Percentiles rank a stretch among this genome's conserved stretches.
phyloP scores from a whole-genome alignment of 192 early-diverging fungal genomes.

The Linnemannia exigua region DNA sequence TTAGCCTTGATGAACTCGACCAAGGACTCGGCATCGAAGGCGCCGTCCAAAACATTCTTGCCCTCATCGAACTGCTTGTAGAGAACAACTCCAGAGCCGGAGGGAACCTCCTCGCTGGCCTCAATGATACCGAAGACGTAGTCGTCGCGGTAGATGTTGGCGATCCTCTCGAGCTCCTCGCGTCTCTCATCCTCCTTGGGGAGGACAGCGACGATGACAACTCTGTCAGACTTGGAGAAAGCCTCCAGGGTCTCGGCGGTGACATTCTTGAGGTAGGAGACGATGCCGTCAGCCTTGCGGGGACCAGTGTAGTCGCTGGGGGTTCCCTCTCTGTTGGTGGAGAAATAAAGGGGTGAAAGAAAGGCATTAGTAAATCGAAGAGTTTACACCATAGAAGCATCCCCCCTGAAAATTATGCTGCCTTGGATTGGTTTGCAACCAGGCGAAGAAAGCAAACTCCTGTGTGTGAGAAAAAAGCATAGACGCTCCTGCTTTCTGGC shows the following conservation, averaged over 20 bases:
- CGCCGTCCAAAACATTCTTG: slow-evolving; percentile 76
- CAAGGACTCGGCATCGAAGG: slow-evolving; percentile 69
- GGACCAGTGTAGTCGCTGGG: slow-evolving; percentile 86
- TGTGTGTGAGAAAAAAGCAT: neutral
- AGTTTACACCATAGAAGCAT: neutral
- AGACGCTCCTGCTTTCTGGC: neutral
- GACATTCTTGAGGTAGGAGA: slow-evolving; percentile 92
- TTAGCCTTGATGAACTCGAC: slow-evolving; percentile 82
- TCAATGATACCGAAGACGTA: slow-evolving; percentile 86
- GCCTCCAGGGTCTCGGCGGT: slow-evolving; percentile 75
- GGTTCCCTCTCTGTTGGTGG: slow-evolving; percentile 66
- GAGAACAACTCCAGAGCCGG: slow-evolving; percentile 75
- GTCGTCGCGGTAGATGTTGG: slow-evolving; percentile 89
- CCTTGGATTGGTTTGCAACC: neutral
- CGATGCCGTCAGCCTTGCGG: slow-evolving; percentile 89
- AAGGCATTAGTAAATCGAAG: neutral
- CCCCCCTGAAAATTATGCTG: neutral
- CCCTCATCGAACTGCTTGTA: slow-evolving; percentile 96
- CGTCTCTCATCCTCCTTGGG: slow-evolving; percentile 74
- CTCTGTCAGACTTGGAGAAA: slow-evolving; percentile 88
- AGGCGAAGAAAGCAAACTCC: neutral
- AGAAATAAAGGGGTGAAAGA: neutral
- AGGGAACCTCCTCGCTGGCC: slow-evolving; percentile 69
- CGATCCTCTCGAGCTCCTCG: slow-evolving; percentile 74
- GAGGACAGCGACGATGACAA: slow-evolving; percentile 92